phyloP scores from a whole-genome alignment of 345 rosid genomes.

The Camelina laxa region DNA sequence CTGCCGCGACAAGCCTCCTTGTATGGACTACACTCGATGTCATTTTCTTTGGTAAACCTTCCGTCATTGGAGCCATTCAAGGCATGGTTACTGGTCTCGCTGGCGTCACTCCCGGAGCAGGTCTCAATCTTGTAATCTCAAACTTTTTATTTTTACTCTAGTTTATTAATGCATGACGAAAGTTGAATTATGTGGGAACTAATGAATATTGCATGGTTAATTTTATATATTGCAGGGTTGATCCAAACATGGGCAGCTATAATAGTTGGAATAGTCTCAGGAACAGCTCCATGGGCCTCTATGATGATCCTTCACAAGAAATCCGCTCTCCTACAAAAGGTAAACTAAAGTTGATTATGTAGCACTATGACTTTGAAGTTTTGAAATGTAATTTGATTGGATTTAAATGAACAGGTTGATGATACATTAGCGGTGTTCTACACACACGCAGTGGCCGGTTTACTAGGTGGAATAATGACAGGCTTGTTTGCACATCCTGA shows the following conservation, averaged over 20 bases:
- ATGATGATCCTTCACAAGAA: slow-evolving; percentile 96
- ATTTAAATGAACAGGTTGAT: slow-evolving; percentile 54
- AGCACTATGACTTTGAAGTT: neutral
- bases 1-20: slow-evolving; percentile 91
- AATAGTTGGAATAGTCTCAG: slow-evolving; percentile 72
- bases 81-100: slow-evolving; percentile 95
- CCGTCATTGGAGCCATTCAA: slow-evolving; percentile 91
- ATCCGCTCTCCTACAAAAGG: slow-evolving; percentile 63
- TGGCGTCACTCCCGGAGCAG: slow-evolving; percentile 94
- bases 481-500: slow-evolving; percentile 85
- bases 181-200: neutral
- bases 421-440: slow-evolving; percentile 91
- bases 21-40: slow-evolving; percentile 92
- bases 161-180: neutral
- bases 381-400: neutral
- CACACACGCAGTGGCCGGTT: slow-evolving; percentile 95
- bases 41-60: slow-evolving; percentile 83
- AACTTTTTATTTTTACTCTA: neutral
- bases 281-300: slow-evolving; percentile 90
- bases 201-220: neutral
- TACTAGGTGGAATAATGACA: slow-evolving; percentile 76
- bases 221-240: slow-evolving; percentile 52
- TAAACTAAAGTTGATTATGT: neutral
- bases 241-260: slow-evolving; percentile 97
- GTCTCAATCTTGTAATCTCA: slow-evolving; percentile 38